These are phyloP conservation scores for Didymella glomerata DNA, from an alignment of 2,329 filamentous ascomycete species.

Conservation along the genomic window DNA sequence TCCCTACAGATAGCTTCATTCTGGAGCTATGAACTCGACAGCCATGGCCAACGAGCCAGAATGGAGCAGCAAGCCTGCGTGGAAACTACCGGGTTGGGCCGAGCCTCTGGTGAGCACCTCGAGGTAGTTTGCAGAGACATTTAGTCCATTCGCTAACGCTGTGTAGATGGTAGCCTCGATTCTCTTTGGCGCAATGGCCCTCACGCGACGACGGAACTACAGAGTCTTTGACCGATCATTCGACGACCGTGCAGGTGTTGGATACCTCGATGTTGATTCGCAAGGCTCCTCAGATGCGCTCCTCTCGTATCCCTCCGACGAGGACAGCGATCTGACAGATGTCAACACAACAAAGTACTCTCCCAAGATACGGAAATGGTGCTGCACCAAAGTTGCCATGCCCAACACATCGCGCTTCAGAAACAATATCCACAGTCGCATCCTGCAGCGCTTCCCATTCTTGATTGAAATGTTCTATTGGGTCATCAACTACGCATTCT, in stretches of 20 bases:
- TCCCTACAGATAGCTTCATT: not conserved
- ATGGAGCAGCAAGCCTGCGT: conserved; percentile 54
- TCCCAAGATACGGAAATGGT: conserved; percentile 61
- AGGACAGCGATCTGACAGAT: conserved; percentile 49
- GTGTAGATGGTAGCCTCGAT: conserved; percentile 60
- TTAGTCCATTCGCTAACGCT: conserved; percentile 4
- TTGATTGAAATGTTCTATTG: conserved; percentile 79
- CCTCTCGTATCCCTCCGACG: conserved; percentile 48
- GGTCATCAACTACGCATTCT: conserved; percentile 71
- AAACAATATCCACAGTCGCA: conserved; percentile 66
- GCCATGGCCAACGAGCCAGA: conserved; percentile 29
- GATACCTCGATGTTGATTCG: conserved; percentile 49
- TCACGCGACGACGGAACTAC: conserved; percentile 58
- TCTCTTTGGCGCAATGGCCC: conserved; percentile 58
- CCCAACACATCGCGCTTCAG: conserved; percentile 70
- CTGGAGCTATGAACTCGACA: conserved; percentile 21
- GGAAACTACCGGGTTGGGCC: conserved; percentile 54
- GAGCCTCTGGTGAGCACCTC: conserved; percentile 49
- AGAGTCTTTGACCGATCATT: conserved; percentile 50
- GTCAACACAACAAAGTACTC: conserved; percentile 52
- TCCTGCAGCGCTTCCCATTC: conserved; percentile 74
- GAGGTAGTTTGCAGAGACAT: conserved; percentile 1
- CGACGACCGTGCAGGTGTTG: conserved; percentile 23
- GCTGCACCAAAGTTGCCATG: conserved; percentile 61
- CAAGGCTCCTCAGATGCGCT: conserved; percentile 53